Base-by-base conservation (phyloP, 805 yeast genomes). In the Torulaspora delbrueckii region DNA sequence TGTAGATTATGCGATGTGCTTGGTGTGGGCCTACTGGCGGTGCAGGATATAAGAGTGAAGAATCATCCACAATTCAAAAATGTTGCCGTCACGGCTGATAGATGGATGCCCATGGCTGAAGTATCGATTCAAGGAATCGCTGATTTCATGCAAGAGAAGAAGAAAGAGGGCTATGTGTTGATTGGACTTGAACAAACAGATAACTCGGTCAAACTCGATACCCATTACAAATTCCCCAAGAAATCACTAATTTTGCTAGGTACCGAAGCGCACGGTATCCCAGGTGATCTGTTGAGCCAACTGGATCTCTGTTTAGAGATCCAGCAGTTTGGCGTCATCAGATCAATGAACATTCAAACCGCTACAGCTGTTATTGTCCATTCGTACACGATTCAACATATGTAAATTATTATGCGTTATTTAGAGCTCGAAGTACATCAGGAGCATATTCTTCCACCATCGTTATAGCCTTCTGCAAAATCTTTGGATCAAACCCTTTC, bases 321-420 rank as follows among this genome's bases (percentile, higher is more conserved):
- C 55, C 86, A 88, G 60, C 98, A 90, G 62, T 82, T 80, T 33
- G 98, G 98, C 12, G 89, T 90, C 13, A 81, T 91, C 33, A 74
- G 98, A 54, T 89, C 96, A 1, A 90, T 90, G 98, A 90, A 90
- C 59, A 90, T 90, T 50, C 98, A 90, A 68, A 90, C 97, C 0
- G 98, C 97, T 1, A 82, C 97, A 0, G 98, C 97, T 0, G 89
- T 90, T 16, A 79, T 90, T 42, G 96, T 89, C 5, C 95, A 90
- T 65, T 93, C 96, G 0, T 90, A 91, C 58, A 81, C 95, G 1
- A 56, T 64, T 2, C 69, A 65, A 40, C 66, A 65, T 47, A 55
- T 63, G 62, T 61, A 54, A 50, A 18, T 28, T 13, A 27, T 12
- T 50, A 58, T 24, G 52, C 67, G 19, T 62, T 58, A 52, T 81